Percentiles rank a stretch among this genome's conserved stretches.
Evolutionary conservation across 1,284 basidiomycete genomes (phyloP).

Genomic region (Testicularia cyperi): DNA sequence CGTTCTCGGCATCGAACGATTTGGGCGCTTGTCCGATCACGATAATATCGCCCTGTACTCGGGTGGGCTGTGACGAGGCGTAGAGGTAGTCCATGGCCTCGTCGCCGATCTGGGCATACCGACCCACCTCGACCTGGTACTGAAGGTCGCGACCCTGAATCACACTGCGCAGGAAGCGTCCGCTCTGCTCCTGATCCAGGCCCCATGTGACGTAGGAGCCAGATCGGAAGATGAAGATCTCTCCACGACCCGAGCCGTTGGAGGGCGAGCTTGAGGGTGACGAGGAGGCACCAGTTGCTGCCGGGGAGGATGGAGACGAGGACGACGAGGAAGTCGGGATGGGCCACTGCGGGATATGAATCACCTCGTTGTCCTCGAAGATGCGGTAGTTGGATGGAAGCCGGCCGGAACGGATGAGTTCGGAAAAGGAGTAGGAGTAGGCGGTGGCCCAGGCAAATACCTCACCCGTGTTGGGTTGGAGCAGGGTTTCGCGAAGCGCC

Average conservation of each 20-base stretch:
- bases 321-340: slow-evolving; percentile 1
- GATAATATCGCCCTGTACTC: slow-evolving; percentile 55
- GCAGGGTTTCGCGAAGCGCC: slow-evolving; percentile 26
- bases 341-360: slow-evolving; percentile 55
- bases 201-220: slow-evolving; percentile 59
- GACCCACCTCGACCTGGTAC: slow-evolving; percentile 32
- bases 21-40: slow-evolving; percentile 51
- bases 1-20: slow-evolving; percentile 16
- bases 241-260: slow-evolving; percentile 18
- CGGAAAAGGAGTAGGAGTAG: slow-evolving; percentile 48
- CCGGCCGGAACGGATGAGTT: slow-evolving; percentile 34
- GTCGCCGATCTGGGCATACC: slow-evolving; percentile 50
- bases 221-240: slow-evolving; percentile 54
- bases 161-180: slow-evolving; percentile 41
- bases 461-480: slow-evolving; percentile 35
- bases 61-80: slow-evolving; percentile 40
- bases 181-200: slow-evolving; percentile 42
- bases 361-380: slow-evolving; percentile 55
- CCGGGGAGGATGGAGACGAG: neutral
- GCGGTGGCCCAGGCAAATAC: slow-evolving; percentile 54
- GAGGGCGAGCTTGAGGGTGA: neutral
- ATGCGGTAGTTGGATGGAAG: slow-evolving; percentile 45
- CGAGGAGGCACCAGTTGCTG: neutral
- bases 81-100: slow-evolving; percentile 58
- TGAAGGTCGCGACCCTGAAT: slow-evolving; percentile 34